Percentiles rank a stretch among this genome's conserved stretches.
Conservation (phyloP, 2,329 filamentous ascomycete species). For the Colletotrichum tropicicola region DNA sequence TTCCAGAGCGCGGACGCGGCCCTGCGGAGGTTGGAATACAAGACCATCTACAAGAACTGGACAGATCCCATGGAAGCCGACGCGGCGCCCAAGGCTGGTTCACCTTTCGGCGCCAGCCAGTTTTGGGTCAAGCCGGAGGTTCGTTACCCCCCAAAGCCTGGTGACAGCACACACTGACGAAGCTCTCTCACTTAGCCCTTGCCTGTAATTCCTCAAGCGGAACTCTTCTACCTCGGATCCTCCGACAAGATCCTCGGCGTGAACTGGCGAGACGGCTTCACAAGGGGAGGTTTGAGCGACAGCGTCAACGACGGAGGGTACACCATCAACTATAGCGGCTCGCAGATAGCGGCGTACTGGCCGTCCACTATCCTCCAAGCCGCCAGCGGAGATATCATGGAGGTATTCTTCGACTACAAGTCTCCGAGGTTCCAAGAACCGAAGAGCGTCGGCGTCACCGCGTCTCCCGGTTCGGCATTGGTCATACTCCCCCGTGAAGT, state of each 20-base stretch:
- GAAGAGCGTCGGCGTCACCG: background rate
- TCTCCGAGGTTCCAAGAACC: slow-evolving; percentile 3
- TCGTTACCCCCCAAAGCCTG: background rate
- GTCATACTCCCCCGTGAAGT: slow-evolving; percentile 13
- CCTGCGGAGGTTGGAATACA: slow-evolving; percentile 12
- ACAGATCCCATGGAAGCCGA: slow-evolving; percentile 7
- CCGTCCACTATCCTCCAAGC: slow-evolving; percentile 9
- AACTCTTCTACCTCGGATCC: slow-evolving; percentile 17
- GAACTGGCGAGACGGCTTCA: slow-evolving; percentile 19
- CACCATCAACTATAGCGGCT: background rate
- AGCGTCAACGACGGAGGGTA: background rate
- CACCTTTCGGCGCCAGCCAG: slow-evolving; percentile 12
- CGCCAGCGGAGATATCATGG: background rate
- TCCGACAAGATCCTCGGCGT: background rate
- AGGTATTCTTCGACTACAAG: slow-evolving; percentile 10
- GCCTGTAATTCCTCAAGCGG: slow-evolving; percentile 5
- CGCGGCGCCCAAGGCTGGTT: slow-evolving; percentile 7
- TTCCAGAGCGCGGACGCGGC: slow-evolving; percentile 12
- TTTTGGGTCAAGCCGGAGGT: slow-evolving; percentile 1
- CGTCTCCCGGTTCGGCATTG: slow-evolving; percentile 9
- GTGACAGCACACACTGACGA: background rate
- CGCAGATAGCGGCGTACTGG: slow-evolving; percentile 25
- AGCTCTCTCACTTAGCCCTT: background rate
- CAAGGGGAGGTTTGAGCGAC: slow-evolving; percentile 5
- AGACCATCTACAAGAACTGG: slow-evolving; percentile 9